A percentile compares a stretch with the other conserved stretches of the same genome.
Evolutionary conservation across 352 stramenopile species (phyloP).

Genomic region (Phytophthora pistaciae): DNA sequence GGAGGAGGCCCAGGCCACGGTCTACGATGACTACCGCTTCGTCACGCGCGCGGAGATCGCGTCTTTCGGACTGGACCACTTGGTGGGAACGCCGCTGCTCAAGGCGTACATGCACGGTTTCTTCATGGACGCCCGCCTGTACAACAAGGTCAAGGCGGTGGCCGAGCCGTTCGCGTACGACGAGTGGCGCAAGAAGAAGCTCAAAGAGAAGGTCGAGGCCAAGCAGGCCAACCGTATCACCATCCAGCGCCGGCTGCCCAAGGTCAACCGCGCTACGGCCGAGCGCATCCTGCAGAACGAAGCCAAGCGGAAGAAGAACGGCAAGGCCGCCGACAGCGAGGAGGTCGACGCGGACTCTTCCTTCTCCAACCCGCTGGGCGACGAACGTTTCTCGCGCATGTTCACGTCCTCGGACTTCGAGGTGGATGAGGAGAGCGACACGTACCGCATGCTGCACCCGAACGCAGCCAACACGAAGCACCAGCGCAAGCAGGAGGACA

Average conservation of each 20-base stretch:
- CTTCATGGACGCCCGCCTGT: constrained; percentile 99
- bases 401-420: constrained; percentile 98
- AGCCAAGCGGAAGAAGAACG: constrained; percentile 76
- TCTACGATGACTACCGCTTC: constrained; percentile 99
- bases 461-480: constrained; percentile 84
- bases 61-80: constrained; percentile 96
- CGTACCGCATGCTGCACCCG: constrained; percentile 97
- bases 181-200: constrained; percentile 97
- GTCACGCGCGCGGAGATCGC: constrained; percentile 96
- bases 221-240: constrained; percentile 93
- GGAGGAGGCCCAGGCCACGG: constrained; percentile 93
- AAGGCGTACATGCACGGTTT: constrained; percentile 99
- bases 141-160: constrained; percentile 97
- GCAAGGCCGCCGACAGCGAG: constrained; percentile 40
- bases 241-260: constrained; percentile 88
- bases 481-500: constrained; percentile 88
- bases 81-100: constrained; percentile 97
- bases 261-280: constrained; percentile 91
- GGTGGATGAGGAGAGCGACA: constrained; percentile 97
- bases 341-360: constrained; percentile 29
- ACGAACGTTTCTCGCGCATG: constrained; percentile 98
- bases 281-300: constrained; percentile 83
- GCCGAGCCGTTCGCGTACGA: constrained; percentile 98
- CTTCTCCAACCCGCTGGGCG: constrained; percentile 89
- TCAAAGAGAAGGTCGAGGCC: constrained; percentile 94